Evolutionary conservation across 257 asterid species (phyloP).

Genomic region (Solanum chaucha): DNA sequence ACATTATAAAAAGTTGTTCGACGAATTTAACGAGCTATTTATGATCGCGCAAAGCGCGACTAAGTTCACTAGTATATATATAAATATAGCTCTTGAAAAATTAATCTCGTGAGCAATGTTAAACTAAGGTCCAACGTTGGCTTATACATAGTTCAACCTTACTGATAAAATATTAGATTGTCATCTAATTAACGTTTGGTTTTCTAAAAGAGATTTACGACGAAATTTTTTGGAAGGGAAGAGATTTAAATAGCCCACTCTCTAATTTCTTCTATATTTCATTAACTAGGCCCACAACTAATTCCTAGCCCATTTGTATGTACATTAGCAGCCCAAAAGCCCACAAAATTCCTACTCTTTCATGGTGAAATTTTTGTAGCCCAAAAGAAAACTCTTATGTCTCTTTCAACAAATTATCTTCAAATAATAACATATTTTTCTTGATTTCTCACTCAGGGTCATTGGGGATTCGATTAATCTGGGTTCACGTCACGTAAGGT

Average conservation of each 20-base stretch:
- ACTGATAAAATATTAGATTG: not conserved
- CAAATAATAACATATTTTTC: not conserved
- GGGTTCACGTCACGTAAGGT: not conserved
- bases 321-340: not conserved
- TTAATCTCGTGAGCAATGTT: not conserved
- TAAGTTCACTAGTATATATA: not conserved
- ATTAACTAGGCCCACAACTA: not conserved
- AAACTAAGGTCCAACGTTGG: not conserved
- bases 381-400: not conserved
- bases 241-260: not conserved
- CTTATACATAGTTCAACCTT: not conserved
- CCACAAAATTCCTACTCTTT: not conserved
- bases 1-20: no score
- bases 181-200: not conserved
- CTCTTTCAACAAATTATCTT: not conserved
- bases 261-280: not conserved
- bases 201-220: not conserved
- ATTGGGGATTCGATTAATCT: not conserved
- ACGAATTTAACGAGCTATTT: no score
- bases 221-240: not conserved
- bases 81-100: not conserved
- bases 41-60: no score
- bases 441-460: not conserved
- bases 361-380: not conserved
- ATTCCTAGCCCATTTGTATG: not conserved